phyloP scores from a whole-genome alignment of 208 protist genomes.

The Trypanosoma conorhini region DNA sequence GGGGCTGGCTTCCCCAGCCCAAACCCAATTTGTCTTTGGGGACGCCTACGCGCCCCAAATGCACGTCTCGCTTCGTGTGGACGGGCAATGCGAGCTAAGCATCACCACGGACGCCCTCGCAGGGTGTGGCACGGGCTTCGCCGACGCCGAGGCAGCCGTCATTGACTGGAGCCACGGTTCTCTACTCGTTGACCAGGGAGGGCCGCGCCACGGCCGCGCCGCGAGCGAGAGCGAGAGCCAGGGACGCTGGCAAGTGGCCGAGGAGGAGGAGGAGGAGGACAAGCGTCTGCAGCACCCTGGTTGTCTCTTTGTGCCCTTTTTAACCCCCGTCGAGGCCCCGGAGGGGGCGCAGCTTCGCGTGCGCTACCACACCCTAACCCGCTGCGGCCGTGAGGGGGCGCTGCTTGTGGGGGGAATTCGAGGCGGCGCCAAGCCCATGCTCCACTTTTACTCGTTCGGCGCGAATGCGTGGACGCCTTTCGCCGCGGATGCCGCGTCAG shows the following conservation, averaged over 20 bases:
- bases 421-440: background rate
- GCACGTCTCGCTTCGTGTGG: slow-evolving; percentile 3
- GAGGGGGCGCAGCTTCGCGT: slow-evolving; percentile 33
- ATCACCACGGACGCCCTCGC: slow-evolving; percentile 11
- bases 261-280: slow-evolving; percentile 35
- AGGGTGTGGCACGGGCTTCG: background rate
- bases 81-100: background rate
- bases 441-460: slow-evolving; percentile 33
- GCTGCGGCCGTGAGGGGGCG: slow-evolving; percentile 42
- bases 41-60: slow-evolving; percentile 74
- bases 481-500: slow-evolving; percentile 15
- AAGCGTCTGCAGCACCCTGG: slow-evolving; percentile 22
- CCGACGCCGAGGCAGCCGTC: slow-evolving; percentile 18
- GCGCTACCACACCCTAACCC: slow-evolving; percentile 58
- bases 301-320: slow-evolving; percentile 40
- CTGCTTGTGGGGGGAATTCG: slow-evolving; percentile 48
- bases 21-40: slow-evolving; percentile 70
- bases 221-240: slow-evolving; percentile 16
- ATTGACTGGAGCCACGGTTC: slow-evolving; percentile 69
- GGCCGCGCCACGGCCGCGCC: slow-evolving; percentile 35
- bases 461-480: slow-evolving; percentile 38
- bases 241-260: slow-evolving; percentile 13
- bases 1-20: background rate
- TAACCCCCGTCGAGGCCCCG: slow-evolving; percentile 40
- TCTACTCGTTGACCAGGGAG: slow-evolving; percentile 28